These are phyloP conservation scores for Leccinellum albellum DNA, from an alignment of 768 basidiomycete genomes.

Conservation along the genomic window DNA sequence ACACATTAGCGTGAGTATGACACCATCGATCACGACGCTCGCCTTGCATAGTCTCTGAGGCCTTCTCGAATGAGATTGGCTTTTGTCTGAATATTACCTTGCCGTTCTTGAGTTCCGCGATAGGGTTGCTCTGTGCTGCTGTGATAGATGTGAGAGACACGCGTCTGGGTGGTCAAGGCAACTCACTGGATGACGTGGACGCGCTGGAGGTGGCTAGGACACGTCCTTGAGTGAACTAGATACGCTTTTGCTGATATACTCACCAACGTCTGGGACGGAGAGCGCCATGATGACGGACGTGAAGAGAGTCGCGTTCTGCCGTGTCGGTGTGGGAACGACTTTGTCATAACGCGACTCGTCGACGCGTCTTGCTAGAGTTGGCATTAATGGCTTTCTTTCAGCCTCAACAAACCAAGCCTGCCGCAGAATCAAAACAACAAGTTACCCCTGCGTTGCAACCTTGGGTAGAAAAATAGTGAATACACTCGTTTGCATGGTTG, in stretches of 20 bases:
- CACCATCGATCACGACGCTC: slow-evolving; percentile 15
- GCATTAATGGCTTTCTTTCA: slow-evolving; percentile 65
- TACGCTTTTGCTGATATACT: slow-evolving; percentile 4
- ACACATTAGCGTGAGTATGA: background rate
- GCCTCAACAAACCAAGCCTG: slow-evolving; percentile 37
- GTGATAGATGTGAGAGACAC: slow-evolving; percentile 15
- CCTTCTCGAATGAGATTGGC: slow-evolving; percentile 66
- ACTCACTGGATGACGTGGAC: slow-evolving; percentile 17
- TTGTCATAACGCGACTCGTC: slow-evolving; percentile 36
- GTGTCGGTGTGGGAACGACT: slow-evolving; percentile 10
- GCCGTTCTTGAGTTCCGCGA: slow-evolving; percentile 72
- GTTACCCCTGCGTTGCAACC: slow-evolving; percentile 69
- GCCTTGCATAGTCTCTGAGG: slow-evolving; percentile 83
- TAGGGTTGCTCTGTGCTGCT: slow-evolving; percentile 37
- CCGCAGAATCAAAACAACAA: slow-evolving; percentile 40
- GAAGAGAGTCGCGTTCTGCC: slow-evolving; percentile 21
- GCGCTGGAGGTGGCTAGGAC: slow-evolving; percentile 11
- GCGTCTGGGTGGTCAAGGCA: background rate
- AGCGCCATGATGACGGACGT: slow-evolving; percentile 20
- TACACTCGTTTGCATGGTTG: slow-evolving; percentile 1
- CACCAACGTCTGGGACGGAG: slow-evolving; percentile 13
- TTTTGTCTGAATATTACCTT: slow-evolving; percentile 78
- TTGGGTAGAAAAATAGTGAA: slow-evolving; percentile 99
- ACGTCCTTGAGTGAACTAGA: slow-evolving; percentile 1
- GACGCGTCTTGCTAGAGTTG: slow-evolving; percentile 32